phyloP scores from a whole-genome alignment of 176 grass and related monocot species.

The Urochloa ruziziensis region DNA sequence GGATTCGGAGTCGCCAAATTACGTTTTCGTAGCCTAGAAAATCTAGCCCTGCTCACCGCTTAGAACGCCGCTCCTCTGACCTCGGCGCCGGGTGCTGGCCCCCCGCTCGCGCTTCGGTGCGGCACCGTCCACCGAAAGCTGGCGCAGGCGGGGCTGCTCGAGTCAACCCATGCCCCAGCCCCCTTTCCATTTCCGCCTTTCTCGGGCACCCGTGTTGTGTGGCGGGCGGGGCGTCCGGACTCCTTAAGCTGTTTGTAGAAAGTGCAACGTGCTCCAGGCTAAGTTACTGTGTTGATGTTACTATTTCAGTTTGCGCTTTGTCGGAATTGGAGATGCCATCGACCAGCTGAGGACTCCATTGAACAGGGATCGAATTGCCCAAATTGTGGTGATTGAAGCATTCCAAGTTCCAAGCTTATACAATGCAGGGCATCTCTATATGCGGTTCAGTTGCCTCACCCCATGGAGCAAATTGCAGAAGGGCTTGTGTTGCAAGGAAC shows the following conservation, averaged over 20 bases:
- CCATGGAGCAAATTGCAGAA: conserved; percentile 45
- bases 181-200: background rate
- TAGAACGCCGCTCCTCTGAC: background rate
- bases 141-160: background rate
- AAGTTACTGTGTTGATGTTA: background rate
- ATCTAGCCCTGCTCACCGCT: background rate
- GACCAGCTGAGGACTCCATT: background rate
- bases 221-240: background rate
- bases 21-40: background rate
- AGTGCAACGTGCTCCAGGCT: background rate
- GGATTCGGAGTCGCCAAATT: background rate
- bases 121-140: background rate
- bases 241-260: background rate
- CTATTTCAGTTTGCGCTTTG: background rate
- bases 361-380: background rate
- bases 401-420: background rate
- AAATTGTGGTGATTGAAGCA: background rate
- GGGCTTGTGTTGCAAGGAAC: conserved; percentile 26
- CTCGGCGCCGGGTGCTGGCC: background rate
- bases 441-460: conserved; percentile 41
- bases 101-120: background rate
- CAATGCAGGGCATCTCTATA: conserved; percentile 61
- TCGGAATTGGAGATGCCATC: background rate
- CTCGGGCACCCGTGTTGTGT: background rate
- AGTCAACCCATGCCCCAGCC: background rate